These are phyloP conservation scores for Microcyclosporella mali DNA, from an alignment of 2,329 filamentous ascomycete genomes.

Conservation along the genomic window DNA sequence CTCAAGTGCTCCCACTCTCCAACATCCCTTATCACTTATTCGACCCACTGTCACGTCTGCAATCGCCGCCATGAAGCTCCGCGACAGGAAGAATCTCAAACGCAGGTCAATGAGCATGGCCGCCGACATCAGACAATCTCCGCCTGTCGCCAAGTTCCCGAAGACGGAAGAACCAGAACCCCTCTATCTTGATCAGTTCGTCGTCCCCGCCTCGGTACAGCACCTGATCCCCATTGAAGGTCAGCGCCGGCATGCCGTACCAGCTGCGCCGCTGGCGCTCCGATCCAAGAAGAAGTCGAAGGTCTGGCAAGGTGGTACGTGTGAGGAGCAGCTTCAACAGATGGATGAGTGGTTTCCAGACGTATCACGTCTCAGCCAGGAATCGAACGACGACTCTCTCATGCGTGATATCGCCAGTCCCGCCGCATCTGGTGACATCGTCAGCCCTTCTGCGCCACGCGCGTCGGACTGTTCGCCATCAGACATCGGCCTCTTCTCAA, in stretches of 20 bases:
- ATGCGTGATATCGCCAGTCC: not conserved
- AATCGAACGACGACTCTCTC: not conserved
- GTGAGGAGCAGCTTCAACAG: slow-evolving; percentile 9
- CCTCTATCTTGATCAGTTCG: no score
- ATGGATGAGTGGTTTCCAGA: slow-evolving; percentile 17
- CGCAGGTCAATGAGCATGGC: no score
- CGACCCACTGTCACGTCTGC: no score
- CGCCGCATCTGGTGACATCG: no score
- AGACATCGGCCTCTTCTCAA: slow-evolving; percentile 21
- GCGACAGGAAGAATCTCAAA: no score
- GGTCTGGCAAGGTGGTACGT: slow-evolving; percentile 9
- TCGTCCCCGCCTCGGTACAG: not conserved
- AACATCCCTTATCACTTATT: no score
- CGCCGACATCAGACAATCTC: no score
- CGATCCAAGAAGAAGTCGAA: slow-evolving; percentile 9
- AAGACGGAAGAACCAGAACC: no score
- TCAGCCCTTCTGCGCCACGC: not conserved
- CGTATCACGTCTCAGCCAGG: slow-evolving; percentile 1
- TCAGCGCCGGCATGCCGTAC: no score
- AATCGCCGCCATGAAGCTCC: no score
- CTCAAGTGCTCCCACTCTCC: no score
- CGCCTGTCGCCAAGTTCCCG: no score
- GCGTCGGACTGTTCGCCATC: slow-evolving; percentile 6
- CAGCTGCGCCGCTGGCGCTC: slow-evolving; percentile 1
- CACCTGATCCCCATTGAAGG: slow-evolving; percentile 1